Evolutionary conservation across 495 filamentous ascomycete species (phyloP).

Genomic region (Chaetomium fimeti): DNA sequence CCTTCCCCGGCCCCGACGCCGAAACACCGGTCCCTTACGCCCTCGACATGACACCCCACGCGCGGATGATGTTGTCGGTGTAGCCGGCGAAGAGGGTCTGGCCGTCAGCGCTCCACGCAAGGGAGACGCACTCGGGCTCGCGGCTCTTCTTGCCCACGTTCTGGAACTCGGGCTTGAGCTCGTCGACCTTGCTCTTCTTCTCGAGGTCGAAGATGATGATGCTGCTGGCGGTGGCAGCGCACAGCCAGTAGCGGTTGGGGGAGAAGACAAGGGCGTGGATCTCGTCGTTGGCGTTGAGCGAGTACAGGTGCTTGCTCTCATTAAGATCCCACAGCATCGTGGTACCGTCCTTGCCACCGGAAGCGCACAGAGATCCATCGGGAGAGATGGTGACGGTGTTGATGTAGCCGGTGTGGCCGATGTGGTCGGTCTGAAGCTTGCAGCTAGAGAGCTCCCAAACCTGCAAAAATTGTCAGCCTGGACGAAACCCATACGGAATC

Average conservation of each 20-base stretch:
- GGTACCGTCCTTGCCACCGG: constrained; percentile 98
- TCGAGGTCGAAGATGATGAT: constrained; percentile 99
- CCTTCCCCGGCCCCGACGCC: constrained; percentile 25
- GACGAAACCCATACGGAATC: constrained; percentile 12
- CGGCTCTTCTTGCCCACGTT: constrained; percentile 97
- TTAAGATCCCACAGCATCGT: constrained; percentile 99
- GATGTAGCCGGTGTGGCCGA: constrained; percentile 99
- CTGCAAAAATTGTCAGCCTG: constrained; percentile 45
- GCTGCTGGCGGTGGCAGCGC: constrained; percentile 90
- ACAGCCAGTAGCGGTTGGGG: constrained; percentile 99
- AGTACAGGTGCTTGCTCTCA: constrained; percentile 99
- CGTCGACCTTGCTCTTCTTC: constrained; percentile 99
- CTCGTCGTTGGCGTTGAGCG: constrained; percentile 97
- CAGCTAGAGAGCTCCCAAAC: constrained; percentile 99
- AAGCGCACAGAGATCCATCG: constrained; percentile 98
- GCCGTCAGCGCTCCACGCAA: constrained; percentile 97
- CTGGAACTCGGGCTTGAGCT: constrained; percentile 98
- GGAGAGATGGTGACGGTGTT: constrained; percentile 99
- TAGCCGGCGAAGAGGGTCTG: constrained; percentile 99
- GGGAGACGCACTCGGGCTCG: constrained; percentile 94
- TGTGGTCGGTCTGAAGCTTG: constrained; percentile 99
- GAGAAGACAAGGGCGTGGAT: constrained; percentile 99
- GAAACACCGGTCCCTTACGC: constrained; percentile 46
- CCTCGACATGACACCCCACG: constrained; percentile 93
- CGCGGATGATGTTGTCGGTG: constrained; percentile 99